Conservation (phyloP, 441 rosid genomes). For the Populus hybrid region DNA sequence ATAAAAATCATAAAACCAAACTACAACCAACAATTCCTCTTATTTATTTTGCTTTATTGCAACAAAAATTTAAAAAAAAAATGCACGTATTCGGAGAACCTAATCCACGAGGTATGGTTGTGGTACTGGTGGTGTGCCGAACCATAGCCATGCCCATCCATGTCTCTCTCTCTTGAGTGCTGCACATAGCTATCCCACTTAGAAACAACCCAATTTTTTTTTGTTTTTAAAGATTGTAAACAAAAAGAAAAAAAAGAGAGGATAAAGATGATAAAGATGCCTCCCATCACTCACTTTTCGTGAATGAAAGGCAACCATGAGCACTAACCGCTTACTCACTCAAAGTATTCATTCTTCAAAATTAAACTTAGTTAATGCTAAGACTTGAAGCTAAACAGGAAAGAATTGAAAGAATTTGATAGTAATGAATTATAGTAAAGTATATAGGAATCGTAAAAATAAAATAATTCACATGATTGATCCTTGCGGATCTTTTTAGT, state of each 20-base stretch:
- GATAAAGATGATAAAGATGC: conserved; percentile 31
- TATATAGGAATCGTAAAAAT: neutral
- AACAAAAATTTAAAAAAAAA: conserved; percentile 13
- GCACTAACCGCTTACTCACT: conserved; percentile 72
- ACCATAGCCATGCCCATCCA: conserved; percentile 35
- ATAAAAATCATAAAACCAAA: no score
- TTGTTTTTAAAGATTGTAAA: conserved; percentile 20
- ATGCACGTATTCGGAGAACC: conserved; percentile 38
- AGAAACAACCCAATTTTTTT: conserved; percentile 3
- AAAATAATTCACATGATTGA: conserved; percentile 39
- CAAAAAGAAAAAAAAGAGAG: neutral
- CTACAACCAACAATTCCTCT: neutral
- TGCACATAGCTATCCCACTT: conserved; percentile 22
- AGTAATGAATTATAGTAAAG: conserved; percentile 17
- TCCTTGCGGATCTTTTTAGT: neutral
- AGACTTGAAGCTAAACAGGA: neutral
- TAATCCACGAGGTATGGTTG: conserved; percentile 62
- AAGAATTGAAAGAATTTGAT: conserved; percentile 23
- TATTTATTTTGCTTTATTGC: conserved; percentile 8
- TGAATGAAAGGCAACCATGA: conserved; percentile 80
- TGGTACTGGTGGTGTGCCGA: conserved; percentile 47
- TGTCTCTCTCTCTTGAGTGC: conserved; percentile 13
- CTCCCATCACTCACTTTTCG: conserved; percentile 70
- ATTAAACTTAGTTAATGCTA: neutral
- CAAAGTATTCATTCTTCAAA: conserved; percentile 62